Evolutionary conservation across 345 rosid genomes (phyloP), one percentile per base, ranked within the genome.

Genomic region (Excoecaria agallocha): DNA sequence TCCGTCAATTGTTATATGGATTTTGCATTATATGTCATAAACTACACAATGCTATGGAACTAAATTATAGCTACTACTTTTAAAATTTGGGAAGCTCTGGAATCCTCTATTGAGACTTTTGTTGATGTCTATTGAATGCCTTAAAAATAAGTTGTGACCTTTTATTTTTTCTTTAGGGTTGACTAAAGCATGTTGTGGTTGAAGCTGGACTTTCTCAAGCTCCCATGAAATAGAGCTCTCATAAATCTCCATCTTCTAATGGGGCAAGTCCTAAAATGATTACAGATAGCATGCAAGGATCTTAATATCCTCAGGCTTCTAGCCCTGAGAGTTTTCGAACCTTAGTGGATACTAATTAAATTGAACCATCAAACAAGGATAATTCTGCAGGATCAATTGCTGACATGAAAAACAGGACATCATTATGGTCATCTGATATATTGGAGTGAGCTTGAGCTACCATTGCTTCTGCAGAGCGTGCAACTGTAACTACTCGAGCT

Each of bases 401-500:
- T 13, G 83, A 86, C 41, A 12, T 17, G n/a, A 79, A 76, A 67
- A 75, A 63, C 69, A 85, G 69, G 66, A 69, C 70, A 57, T 35
- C 68, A 76, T 41, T 87, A 62, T 74, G 54, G 43, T 73, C 87
- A 64, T 84, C 92, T 11, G 88, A 89, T 72, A 87, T 87, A 16
- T 74, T 92, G 90, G 97, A 87, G 84, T 85, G 24, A 85, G 98
- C 97, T 80, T 88, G 83, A 68, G 95, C 85, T 45, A 97, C 97
- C 68, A 83, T 94, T 81, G 91, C 97, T 63, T 81, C 80, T 55
- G 98, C 97, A 5, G 95, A 92, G 41, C 90, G 87, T 22, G 98
- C 97, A 71, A 75, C 89, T 20, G 89, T 90, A 16, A 83, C 92
- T 64, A 97, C 98, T 43, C 98, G 88, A 72, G 89, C 98, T 56